Evolutionary conservation across 805 yeast species (phyloP).

Genomic region (Cyberlindnera mycetangii): DNA sequence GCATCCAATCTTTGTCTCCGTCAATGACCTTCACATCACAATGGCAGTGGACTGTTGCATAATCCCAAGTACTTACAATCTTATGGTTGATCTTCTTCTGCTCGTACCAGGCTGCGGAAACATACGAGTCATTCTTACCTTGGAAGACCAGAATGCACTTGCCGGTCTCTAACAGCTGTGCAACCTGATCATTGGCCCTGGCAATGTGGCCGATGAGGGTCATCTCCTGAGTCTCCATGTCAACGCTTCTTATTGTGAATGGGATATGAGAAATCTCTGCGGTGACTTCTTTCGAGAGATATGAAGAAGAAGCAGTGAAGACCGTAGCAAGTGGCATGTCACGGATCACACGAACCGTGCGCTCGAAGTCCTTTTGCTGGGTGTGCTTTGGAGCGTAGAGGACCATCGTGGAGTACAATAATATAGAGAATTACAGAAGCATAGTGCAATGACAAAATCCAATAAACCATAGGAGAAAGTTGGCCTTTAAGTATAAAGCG

Average conservation of each 20-base stretch:
- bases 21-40: conserved; percentile 46
- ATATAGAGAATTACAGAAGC: background rate
- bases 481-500: too few relatives aligned
- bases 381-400: conserved; percentile 31
- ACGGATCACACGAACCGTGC: conserved; percentile 40
- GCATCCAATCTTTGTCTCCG: conserved; percentile 45
- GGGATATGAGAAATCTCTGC: conserved; percentile 58
- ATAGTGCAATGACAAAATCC: too few relatives aligned
- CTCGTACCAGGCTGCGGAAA: conserved; percentile 59
- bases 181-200: conserved; percentile 47
- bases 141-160: conserved; percentile 51
- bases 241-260: conserved; percentile 39
- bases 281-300: conserved; percentile 28
- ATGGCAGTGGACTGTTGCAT: conserved; percentile 51
- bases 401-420: conserved; percentile 8
- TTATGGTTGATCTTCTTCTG: conserved; percentile 54
- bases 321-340: conserved; percentile 52
- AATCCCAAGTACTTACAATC: conserved; percentile 72
- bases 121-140: conserved; percentile 44
- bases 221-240: conserved; percentile 32
- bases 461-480: background rate
- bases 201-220: conserved; percentile 55
- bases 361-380: conserved; percentile 32
- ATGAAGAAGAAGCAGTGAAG: conserved; percentile 31
- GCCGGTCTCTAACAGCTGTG: conserved; percentile 33